phyloP scores from a whole-genome alignment of 2,329 filamentous ascomycete species.

The Sporothrix schenckii region DNA sequence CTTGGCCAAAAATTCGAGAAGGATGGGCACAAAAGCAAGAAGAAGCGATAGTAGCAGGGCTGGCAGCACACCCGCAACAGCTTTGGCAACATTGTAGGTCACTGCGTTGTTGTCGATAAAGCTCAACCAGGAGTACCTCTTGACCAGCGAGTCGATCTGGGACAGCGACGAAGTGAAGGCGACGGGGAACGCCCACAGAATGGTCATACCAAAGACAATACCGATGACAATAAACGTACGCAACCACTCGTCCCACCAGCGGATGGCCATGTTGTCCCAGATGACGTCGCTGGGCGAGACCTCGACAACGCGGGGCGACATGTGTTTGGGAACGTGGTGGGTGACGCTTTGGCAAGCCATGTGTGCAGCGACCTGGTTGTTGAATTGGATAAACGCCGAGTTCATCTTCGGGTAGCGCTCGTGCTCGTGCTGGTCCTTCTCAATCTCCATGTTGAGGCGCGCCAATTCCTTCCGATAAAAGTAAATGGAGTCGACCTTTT shows the following conservation, averaged over 20 bases:
- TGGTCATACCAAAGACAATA: constrained; percentile 72
- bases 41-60: constrained; percentile 75
- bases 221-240: constrained; percentile 67
- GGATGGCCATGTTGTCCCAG: constrained; percentile 96
- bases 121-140: constrained; percentile 65
- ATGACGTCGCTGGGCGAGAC: constrained; percentile 90
- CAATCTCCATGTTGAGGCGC: constrained; percentile 86
- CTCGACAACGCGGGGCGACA: constrained; percentile 90
- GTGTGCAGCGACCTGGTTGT: constrained; percentile 93
- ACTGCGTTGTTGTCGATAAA: constrained; percentile 66
- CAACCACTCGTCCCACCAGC: constrained; percentile 89
- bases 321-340: constrained; percentile 89
- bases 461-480: constrained; percentile 86
- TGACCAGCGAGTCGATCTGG: constrained; percentile 71
- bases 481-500: constrained; percentile 94
- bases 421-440: constrained; percentile 80
- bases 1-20: constrained; percentile 72
- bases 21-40: constrained; percentile 77
- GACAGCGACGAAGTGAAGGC: constrained; percentile 83
- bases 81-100: constrained; percentile 63
- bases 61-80: constrained; percentile 83
- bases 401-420: constrained; percentile 91
- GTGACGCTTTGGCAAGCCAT: constrained; percentile 95
- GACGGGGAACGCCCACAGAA: constrained; percentile 90
- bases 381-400: constrained; percentile 97